These are phyloP conservation scores for Ustilago esculenta DNA, from an alignment of 1,284 basidiomycete species.

Conservation along the genomic window DNA sequence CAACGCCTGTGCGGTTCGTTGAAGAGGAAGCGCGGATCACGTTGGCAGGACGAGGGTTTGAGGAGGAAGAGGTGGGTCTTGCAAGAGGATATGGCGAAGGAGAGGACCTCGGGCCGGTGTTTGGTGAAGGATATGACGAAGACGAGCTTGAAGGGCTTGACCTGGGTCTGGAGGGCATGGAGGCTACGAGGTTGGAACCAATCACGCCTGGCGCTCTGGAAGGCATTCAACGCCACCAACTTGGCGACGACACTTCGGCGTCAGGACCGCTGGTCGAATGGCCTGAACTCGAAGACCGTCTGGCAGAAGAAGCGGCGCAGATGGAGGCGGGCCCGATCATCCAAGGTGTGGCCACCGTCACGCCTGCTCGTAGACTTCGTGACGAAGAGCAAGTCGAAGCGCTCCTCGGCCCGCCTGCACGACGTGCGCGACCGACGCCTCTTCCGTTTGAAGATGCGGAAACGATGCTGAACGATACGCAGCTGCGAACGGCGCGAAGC, in stretches of 20 bases:
- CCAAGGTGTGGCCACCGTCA: constrained; percentile 24
- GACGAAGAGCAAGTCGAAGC: constrained; percentile 21
- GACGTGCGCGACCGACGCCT: constrained; percentile 7
- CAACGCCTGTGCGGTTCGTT: constrained; percentile 26
- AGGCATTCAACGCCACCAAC: constrained; percentile 1
- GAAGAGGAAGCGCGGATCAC: constrained; percentile 40
- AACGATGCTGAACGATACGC: constrained; percentile 23
- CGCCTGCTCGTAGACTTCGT: constrained; percentile 18
- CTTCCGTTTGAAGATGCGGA: constrained; percentile 15
- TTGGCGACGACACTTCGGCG: constrained; percentile 14
- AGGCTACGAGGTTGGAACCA: constrained; percentile 12
- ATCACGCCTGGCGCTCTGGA: constrained; percentile 12
- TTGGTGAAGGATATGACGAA: constrained; percentile 19
- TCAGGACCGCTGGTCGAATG: constrained; percentile 22
- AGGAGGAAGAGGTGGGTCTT: constrained; percentile 40
- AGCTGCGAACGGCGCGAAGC: constrained; percentile 15
- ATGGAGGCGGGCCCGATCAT: constrained; percentile 19
- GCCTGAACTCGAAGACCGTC: constrained; percentile 36
- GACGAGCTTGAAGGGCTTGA: constrained; percentile 36
- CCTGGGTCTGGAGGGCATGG: constrained; percentile 27
- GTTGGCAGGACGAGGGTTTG: constrained; percentile 19
- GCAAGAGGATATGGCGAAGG: constrained; percentile 22
- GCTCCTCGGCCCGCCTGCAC: constrained; percentile 2
- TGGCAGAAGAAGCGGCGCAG: constrained; percentile 31
- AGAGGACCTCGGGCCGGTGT: constrained; percentile 5